Base-by-base conservation (phyloP, 306 rosid species). In the Lupinus albus region DNA sequence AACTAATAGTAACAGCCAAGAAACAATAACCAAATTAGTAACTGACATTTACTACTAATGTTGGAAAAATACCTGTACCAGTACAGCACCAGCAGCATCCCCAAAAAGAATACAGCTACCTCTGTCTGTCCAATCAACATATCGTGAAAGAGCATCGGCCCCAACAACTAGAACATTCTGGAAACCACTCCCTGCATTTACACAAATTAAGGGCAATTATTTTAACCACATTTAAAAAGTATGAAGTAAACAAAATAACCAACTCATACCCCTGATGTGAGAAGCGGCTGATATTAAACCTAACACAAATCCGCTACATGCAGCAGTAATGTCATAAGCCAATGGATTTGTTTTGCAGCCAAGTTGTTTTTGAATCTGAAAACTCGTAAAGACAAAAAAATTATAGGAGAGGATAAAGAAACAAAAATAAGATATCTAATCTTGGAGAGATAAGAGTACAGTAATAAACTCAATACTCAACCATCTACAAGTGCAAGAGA, bases 1-100 rank as follows among this genome's bases (percentile, higher is more conserved):
- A 60, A 50, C 13, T 57, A 52, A 51, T 13, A 63, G 67, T 56
- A 28, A 21, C 21, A 69, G 48, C 41, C 33, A 58, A 67, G 53
- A 64, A 69, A 59, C 48, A 53, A n/a, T 21, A 74, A 48, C 70
- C 39, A 28, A 63, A 67, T 60, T 33, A 20, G 44, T 49, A 33
- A 12, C 41, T 35, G 50, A 66, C 7, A 61, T 41, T 36, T 74
- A 36, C 53, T 18, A 14, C 42, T 11, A 28, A 53, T 14, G 55
- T 46, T 51, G 50, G 18, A 49, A 45, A n/a, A 71, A 70, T 58
- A 94, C 99, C 97, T 94, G 99, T 75, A 90, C 75, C 53, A 94
- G 42, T 35, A 94, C 96, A 70, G 99, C 99, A 70, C 99, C 97
- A 13, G 99, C 99, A 78, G 92, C 99, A 79, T 94, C 99, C 33